These are phyloP conservation scores for Cystobasidium onofrii DNA, from an alignment of 768 basidiomycete genomes.

Conservation along the genomic window DNA sequence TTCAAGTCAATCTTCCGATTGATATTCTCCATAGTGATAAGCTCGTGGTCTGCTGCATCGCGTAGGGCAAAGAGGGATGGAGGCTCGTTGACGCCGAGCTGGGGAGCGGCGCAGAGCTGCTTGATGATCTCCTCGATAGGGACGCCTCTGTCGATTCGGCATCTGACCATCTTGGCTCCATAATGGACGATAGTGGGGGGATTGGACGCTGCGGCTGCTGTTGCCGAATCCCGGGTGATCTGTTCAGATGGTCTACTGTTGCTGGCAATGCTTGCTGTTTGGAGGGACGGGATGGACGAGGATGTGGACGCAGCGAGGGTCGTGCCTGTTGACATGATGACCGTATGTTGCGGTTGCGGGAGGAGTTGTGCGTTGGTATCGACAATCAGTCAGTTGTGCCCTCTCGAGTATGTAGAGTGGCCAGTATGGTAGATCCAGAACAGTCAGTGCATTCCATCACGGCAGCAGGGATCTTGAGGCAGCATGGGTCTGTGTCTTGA, in stretches of 20 bases:
- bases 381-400: too few relatives aligned
- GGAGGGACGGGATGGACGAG: too few relatives aligned
- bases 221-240: not conserved
- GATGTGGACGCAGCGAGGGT: too few relatives aligned
- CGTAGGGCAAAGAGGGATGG: conserved; percentile 66
- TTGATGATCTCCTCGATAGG: conserved; percentile 17
- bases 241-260: too few relatives aligned
- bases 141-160: conserved; percentile 18
- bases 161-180: not conserved
- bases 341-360: not conserved
- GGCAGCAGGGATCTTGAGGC: too few relatives aligned
- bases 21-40: conserved; percentile 81
- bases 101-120: conserved; percentile 34
- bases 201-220: not conserved
- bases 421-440: too few relatives aligned
- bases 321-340: not conserved
- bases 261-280: too few relatives aligned
- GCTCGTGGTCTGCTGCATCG: conserved; percentile 66
- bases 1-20: conserved; percentile 64
- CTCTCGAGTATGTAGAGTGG: too few relatives aligned
- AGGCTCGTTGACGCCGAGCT: conserved; percentile 64
- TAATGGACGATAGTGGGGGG: conserved; percentile 6
- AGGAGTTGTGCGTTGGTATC: too few relatives aligned
- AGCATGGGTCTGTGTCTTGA: too few relatives aligned
- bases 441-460: too few relatives aligned